These are phyloP conservation scores for Rhizophagus prolifer DNA, from an alignment of 192 early-diverging fungal genomes.

Conservation along the genomic window DNA sequence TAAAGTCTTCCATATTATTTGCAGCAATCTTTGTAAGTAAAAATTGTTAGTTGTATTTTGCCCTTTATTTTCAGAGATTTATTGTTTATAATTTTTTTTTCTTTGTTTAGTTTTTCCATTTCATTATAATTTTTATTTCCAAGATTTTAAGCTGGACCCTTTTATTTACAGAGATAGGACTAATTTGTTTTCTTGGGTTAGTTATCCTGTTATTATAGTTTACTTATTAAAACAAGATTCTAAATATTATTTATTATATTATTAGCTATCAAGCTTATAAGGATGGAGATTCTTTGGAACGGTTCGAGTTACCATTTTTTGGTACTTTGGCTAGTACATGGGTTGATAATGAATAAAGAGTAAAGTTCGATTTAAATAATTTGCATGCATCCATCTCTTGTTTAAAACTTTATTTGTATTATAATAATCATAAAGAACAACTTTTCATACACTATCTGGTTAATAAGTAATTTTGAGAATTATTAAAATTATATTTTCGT, in stretches of 20 bases:
- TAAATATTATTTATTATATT: conserved; percentile 15
- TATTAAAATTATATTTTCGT: no score
- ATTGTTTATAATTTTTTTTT: conserved; percentile 15
- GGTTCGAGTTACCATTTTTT: conserved; percentile 68
- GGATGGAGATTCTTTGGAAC: conserved; percentile 68
- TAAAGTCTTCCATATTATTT: not conserved
- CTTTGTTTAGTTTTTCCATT: conserved; percentile 36
- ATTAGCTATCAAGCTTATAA: conserved; percentile 65
- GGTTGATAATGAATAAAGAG: conserved; percentile 66
- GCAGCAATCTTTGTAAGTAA: not conserved
- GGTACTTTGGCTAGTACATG: conserved; percentile 63
- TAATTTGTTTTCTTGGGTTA: conserved; percentile 48
- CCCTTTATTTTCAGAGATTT: not conserved
- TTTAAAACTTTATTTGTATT: not conserved
- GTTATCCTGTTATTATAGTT: not conserved
- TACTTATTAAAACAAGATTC: not conserved
- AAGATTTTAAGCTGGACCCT: conserved; percentile 45
- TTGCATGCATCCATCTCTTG: not conserved
- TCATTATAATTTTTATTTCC: conserved; percentile 46
- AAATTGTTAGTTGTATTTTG: not conserved
- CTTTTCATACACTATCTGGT: not conserved
- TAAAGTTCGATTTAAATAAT: not conserved
- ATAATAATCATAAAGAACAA: not conserved
- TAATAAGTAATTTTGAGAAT: no score
- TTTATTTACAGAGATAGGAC: conserved; percentile 41